A percentile compares a stretch with the other conserved stretches of the same genome.
phyloP scores from a whole-genome alignment of 2,329 filamentous ascomycete species.

The Cercospora sp. region DNA sequence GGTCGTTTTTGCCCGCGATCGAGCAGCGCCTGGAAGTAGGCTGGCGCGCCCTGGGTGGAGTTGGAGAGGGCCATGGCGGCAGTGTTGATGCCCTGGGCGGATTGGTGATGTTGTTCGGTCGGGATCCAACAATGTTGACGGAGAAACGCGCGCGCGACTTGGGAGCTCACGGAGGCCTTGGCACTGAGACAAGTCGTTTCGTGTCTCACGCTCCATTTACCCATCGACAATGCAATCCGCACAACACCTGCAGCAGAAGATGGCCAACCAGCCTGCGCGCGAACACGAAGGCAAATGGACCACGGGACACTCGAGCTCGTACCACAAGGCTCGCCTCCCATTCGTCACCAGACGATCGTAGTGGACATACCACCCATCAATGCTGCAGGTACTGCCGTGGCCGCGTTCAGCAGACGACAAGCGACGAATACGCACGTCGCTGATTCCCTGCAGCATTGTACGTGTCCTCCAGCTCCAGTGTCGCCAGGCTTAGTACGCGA shows the following conservation, averaged over 20 bases:
- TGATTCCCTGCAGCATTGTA: background rate
- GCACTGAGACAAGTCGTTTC: background rate
- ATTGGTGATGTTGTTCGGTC: background rate
- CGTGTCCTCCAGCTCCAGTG: background rate
- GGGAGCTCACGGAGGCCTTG: background rate
- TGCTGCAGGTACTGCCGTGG: background rate
- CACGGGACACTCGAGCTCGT: background rate
- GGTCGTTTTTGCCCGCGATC: conserved; percentile 64
- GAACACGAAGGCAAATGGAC: background rate
- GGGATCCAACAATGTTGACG: conserved; percentile 1
- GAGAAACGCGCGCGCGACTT: conserved; percentile 8
- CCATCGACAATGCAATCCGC: background rate
- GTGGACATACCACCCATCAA: background rate
- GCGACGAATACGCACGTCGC: background rate
- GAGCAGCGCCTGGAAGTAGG: conserved; percentile 64
- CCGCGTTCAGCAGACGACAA: background rate
- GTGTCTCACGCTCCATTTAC: background rate
- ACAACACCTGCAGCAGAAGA: background rate
- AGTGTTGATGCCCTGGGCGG: background rate
- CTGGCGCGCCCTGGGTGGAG: conserved; percentile 42
- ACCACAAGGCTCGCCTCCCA: background rate
- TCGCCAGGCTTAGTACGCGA: background rate
- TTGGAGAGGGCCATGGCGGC: conserved; percentile 19
- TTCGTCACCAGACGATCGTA: background rate
- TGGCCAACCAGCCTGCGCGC: background rate